Conservation (phyloP, 352 stramenopile genomes). For the Globisporangium viniferum region DNA sequence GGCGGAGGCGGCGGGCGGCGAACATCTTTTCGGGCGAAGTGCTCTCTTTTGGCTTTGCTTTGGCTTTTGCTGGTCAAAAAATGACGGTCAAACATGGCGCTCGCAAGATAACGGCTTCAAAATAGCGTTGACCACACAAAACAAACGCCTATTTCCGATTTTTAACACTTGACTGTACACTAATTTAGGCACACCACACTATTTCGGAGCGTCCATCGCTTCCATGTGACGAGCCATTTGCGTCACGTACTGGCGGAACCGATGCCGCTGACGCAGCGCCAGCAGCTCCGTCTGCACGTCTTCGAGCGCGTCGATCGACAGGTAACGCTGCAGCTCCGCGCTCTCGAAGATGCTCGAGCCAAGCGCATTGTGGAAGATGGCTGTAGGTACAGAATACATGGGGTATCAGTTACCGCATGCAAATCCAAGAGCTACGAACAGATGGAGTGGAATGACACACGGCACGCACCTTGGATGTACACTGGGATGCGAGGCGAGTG, state of each 20-base stretch:
- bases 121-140: not conserved
- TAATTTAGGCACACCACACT: constrained; percentile 1
- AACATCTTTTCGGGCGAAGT: constrained; percentile 22
- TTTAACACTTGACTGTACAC: not conserved
- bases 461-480: constrained; percentile 33
- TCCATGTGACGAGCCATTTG: constrained; percentile 22
- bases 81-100: not conserved
- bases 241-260: constrained; percentile 54
- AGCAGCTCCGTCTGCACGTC: constrained; percentile 34
- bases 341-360: constrained; percentile 15
- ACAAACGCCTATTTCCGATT: constrained; percentile 1
- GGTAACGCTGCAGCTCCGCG: constrained; percentile 4
- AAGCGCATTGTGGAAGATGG: constrained; percentile 36
- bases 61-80: constrained; percentile 12
- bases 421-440: not conserved
- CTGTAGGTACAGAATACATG: not conserved
- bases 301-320: constrained; percentile 22
- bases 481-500: constrained; percentile 52
- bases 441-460: not conserved
- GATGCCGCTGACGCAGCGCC: constrained; percentile 41
- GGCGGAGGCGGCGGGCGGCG: constrained; percentile 30
- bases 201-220: constrained; percentile 3
- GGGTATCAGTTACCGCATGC: not conserved
- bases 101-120: not conserved
- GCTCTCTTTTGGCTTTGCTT: constrained; percentile 5